Percentiles rank a stretch among this genome's conserved stretches.
These are phyloP conservation scores for Heritiera littoralis DNA, from an alignment of 345 rosid genomes.

Conservation along the genomic window DNA sequence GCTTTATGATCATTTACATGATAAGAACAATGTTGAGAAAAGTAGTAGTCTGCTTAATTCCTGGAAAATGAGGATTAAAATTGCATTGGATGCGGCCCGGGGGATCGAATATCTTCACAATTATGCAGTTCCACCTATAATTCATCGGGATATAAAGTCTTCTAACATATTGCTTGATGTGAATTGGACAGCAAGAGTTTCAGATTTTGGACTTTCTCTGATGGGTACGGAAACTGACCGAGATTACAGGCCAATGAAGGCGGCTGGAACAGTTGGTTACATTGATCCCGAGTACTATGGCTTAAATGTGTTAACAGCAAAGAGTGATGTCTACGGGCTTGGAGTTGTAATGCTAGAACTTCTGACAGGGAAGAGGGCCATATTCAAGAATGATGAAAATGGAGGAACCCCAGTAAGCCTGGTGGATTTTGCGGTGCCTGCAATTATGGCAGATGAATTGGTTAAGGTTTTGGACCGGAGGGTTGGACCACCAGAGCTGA, in stretches of 20 bases:
- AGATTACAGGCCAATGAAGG: constrained; percentile 54
- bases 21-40: constrained; percentile 57
- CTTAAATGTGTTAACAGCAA: constrained; percentile 70
- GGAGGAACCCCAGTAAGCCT: constrained; percentile 53
- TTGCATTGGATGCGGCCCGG: constrained; percentile 81
- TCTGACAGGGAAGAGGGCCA: constrained; percentile 74
- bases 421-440: constrained; percentile 72
- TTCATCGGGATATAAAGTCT: constrained; percentile 86
- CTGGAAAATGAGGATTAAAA: constrained; percentile 85
- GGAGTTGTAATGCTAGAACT: constrained; percentile 86
- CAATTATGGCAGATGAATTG: constrained; percentile 49
- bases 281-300: constrained; percentile 94
- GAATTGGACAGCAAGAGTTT: constrained; percentile 75
- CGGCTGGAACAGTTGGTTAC: constrained; percentile 88
- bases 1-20: constrained; percentile 72
- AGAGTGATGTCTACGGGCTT: constrained; percentile 91
- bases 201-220: constrained; percentile 83
- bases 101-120: constrained; percentile 91
- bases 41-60: constrained; percentile 68
- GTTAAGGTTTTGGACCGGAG: constrained; percentile 57
- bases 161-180: constrained; percentile 78
- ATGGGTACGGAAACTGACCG: constrained; percentile 59
- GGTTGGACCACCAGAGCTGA: constrained; percentile 51
- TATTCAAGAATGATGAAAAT: constrained; percentile 51
- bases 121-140: constrained; percentile 81